Evolutionary conservation across 73 alveolate species (phyloP).

Genomic region (Symbiodinium natans): DNA sequence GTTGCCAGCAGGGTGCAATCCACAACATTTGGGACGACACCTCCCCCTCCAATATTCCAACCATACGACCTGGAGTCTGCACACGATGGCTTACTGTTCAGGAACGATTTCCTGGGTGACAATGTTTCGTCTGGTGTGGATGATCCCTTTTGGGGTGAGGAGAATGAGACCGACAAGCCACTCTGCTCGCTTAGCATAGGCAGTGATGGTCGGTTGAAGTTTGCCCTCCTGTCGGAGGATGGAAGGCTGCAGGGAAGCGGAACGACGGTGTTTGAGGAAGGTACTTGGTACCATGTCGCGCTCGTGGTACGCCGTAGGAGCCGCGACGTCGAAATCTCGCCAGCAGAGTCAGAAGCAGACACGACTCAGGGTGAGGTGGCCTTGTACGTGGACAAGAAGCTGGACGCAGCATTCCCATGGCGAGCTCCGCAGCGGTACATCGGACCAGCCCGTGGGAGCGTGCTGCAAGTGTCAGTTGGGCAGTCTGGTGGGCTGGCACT

Average conservation of each 20-base stretch:
- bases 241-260: neutral
- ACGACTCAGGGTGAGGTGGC: neutral
- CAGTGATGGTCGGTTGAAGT: neutral
- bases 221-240: neutral
- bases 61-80: neutral
- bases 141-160: neutral
- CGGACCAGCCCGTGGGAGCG: neutral
- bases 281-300: neutral
- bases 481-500: neutral
- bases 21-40: neutral
- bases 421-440: neutral
- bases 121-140: neutral
- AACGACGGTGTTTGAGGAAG: neutral
- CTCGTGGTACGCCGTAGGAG: neutral
- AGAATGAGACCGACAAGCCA: neutral
- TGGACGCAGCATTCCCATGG: neutral
- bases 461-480: neutral
- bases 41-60: conserved; percentile 1
- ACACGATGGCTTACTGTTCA: neutral
- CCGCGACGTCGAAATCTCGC: neutral
- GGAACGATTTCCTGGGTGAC: neutral
- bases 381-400: neutral
- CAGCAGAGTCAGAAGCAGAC: neutral
- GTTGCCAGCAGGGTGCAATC: neutral
- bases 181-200: neutral